phyloP scores from a whole-genome alignment of 73 alveolate species.

The Paramecium sonneborni region DNA sequence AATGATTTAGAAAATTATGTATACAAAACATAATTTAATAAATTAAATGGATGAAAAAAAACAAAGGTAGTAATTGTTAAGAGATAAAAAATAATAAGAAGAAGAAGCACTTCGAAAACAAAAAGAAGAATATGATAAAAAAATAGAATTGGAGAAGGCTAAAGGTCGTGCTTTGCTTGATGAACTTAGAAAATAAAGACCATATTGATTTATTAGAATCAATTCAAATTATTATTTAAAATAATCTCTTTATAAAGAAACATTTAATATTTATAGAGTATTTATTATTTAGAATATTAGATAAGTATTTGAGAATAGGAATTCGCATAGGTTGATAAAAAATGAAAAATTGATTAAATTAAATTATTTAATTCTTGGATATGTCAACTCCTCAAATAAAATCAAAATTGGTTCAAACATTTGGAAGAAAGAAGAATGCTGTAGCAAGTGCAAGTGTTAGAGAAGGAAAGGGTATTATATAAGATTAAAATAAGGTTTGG shows the following conservation, averaged over 20 bases:
- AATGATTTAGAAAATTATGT: neutral
- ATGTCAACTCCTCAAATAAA: constrained; percentile 39
- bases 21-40: constrained; percentile 1
- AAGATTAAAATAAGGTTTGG: constrained; percentile 34
- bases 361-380: constrained; percentile 46
- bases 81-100: constrained; percentile 30
- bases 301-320: neutral
- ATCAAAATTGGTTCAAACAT: constrained; percentile 85
- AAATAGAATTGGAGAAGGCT: constrained; percentile 35
- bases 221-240: neutral
- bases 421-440: constrained; percentile 97
- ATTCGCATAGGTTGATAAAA: neutral
- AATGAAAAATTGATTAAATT: neutral
- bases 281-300: neutral
- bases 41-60: constrained; percentile 51
- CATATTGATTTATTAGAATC: constrained; percentile 22
- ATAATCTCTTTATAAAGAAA: neutral
- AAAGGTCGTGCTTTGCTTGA: constrained; percentile 38
- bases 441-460: constrained; percentile 93
- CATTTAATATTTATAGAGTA: neutral
- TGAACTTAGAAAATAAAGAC: constrained; percentile 48
- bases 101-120: constrained; percentile 29
- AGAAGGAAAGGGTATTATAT: constrained; percentile 79
- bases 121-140: constrained; percentile 27
- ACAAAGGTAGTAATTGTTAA: neutral